These are phyloP conservation scores for Rutstroemia sp. DNA, from an alignment of 2,329 filamentous ascomycete species.

Conservation along the genomic window DNA sequence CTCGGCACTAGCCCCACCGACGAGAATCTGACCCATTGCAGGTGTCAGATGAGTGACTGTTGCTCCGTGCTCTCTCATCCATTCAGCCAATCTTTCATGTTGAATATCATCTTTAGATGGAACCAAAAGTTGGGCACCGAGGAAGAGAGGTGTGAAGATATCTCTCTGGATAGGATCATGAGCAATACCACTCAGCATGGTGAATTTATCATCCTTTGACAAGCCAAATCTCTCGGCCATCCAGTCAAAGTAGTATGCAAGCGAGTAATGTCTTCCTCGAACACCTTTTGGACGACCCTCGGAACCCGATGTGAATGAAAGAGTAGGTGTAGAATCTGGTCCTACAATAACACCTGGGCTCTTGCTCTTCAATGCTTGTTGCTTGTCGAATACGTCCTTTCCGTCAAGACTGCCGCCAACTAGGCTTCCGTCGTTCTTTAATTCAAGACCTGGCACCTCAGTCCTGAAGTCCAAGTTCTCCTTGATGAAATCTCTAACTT, in stretches of 20 bases:
- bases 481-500: conserved; percentile 58
- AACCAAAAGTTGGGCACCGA: conserved; percentile 72
- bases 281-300: conserved; percentile 85
- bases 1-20: conserved; percentile 71
- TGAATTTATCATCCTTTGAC: conserved; percentile 66
- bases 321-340: conserved; percentile 73
- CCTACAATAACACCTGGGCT: conserved; percentile 71
- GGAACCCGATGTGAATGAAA: conserved; percentile 66
- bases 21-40: conserved; percentile 91
- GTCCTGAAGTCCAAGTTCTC: conserved; percentile 66
- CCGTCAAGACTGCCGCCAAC: conserved; percentile 60
- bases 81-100: conserved; percentile 79
- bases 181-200: conserved; percentile 77
- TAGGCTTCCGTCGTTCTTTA: conserved; percentile 65
- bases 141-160: conserved; percentile 84
- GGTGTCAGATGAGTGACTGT: conserved; percentile 88
- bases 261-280: conserved; percentile 74
- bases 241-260: conserved; percentile 86
- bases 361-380: conserved; percentile 42
- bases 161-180: conserved; percentile 65
- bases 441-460: conserved; percentile 63
- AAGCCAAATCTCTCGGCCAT: conserved; percentile 81
- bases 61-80: conserved; percentile 69
- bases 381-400: conserved; percentile 56
- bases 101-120: conserved; percentile 78